Percentiles rank a stretch among this genome's conserved stretches.
Conservation (phyloP, 2,329 filamentous ascomycete genomes). For the Epichloe gansuensis region DNA sequence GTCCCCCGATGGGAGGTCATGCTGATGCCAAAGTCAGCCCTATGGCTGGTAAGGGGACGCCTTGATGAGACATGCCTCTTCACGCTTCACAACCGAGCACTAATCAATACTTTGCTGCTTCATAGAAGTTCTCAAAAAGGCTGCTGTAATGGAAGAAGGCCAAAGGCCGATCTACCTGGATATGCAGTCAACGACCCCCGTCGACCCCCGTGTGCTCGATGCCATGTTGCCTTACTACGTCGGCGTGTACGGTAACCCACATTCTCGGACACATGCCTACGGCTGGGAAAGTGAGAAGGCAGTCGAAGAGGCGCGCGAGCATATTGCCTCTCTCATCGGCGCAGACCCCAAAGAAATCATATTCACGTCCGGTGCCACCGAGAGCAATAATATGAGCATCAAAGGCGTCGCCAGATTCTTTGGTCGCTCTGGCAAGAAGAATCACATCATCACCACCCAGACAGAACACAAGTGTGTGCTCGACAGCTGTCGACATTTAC, state of each 20-base stretch:
- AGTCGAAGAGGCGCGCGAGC: conserved; percentile 70
- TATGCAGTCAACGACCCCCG: conserved; percentile 93
- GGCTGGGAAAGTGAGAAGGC: conserved; percentile 97
- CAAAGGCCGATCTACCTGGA: conserved; percentile 93
- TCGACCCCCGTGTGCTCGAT: conserved; percentile 88
- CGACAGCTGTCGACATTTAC: conserved; percentile 90
- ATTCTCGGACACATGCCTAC: conserved; percentile 94
- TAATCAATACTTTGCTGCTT: not conserved
- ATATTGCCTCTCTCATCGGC: conserved; percentile 78
- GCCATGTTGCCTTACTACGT: conserved; percentile 94
- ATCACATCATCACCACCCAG: conserved; percentile 92
- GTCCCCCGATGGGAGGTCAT: conserved; percentile 18
- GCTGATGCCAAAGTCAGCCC: conserved; percentile 57
- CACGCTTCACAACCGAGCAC: not conserved
- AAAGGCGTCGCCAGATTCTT: conserved; percentile 97
- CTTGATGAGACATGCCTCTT: not conserved
- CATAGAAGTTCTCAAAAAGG: conserved; percentile 72
- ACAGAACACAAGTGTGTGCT: conserved; percentile 99
- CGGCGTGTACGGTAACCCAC: conserved; percentile 89
- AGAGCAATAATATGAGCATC: conserved; percentile 99
- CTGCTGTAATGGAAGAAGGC: conserved; percentile 84
- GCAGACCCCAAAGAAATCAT: conserved; percentile 97
- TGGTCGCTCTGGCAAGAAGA: conserved; percentile 87
- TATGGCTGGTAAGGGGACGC: conserved; percentile 38
- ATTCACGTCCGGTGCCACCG: conserved; percentile 94